Evolutionary conservation across 805 yeast genomes (phyloP), one percentile per base, ranked within the genome.

Genomic region (Alloascoidea africana): DNA sequence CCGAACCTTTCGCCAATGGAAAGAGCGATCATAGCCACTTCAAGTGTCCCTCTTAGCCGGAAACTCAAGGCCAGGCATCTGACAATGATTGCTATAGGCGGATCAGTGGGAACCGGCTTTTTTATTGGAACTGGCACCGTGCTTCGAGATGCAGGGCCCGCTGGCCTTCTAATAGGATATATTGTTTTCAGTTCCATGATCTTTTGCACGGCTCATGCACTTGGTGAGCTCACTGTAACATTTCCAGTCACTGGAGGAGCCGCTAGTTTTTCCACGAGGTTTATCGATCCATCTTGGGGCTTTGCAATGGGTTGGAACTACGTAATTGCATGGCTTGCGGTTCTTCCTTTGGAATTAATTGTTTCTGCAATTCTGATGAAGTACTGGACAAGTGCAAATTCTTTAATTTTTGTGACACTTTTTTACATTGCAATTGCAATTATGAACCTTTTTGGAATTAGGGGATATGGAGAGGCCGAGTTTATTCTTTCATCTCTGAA

Each of bases 281-380:
- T 76, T 45, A 61, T 76, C 32, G 84, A 77, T 43, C 76, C 77
- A 13, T 71, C 80, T 16, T 62, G 76, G 52, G 84, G 84, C 1
- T 78, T 78, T 49, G 73, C 84, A 36, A 70, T 76, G 52, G 82
- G 81, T 32, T 73, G 80, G 82, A 74, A 74, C 52, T 78, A 78
- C 49, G 71, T 70, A 40, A 53, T 77, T 44, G 79, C 73, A 53
- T 72, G 75, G 74, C 56, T 76, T 16, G 74, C 76, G 36, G 65
- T 75, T 16, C 59, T 76, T 39, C 85, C 86, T 0, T 58, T 76
- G 42, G 86, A 78, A 49, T 59, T 78, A 36, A 75, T 73, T 19
- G 76, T 80, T 2, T 76, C 79, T 2, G 64, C 77, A 6, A 62
- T 73, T 46, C 63, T 76, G 3, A 61, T 73, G 36, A 56, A 63